Evolutionary conservation across 2,329 filamentous ascomycete species (phyloP).

Genomic region (Penicillium sp.): DNA sequence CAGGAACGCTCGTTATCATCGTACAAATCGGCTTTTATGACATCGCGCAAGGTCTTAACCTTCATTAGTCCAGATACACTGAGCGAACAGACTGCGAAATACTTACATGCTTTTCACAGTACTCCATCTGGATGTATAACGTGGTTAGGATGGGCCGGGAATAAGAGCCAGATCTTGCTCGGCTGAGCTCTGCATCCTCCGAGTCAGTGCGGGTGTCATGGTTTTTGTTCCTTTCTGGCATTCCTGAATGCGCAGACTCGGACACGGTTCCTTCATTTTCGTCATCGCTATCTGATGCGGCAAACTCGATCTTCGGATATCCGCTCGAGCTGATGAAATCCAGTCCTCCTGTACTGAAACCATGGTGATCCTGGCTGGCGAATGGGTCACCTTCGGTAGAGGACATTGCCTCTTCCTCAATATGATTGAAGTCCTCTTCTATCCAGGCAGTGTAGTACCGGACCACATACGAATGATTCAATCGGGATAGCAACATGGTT

Average conservation of each 20-base stretch:
- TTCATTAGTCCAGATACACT: constrained; percentile 1
- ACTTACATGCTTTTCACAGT: constrained; percentile 81
- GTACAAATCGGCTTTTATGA: constrained; percentile 72
- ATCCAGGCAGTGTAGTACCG: constrained; percentile 96
- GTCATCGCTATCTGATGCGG: constrained; percentile 50
- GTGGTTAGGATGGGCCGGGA: constrained; percentile 63
- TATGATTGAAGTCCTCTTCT: constrained; percentile 57
- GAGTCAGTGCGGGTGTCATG: constrained; percentile 14
- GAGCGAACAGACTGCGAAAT: not conserved
- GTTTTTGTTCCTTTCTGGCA: constrained; percentile 15
- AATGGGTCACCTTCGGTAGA: constrained; percentile 55
- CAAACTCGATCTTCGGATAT: constrained; percentile 73
- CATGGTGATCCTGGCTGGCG: constrained; percentile 26
- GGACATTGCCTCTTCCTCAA: constrained; percentile 43
- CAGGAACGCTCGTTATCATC: constrained; percentile 75
- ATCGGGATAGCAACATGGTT: constrained; percentile 81
- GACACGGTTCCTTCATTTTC: constrained; percentile 38
- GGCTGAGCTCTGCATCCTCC: constrained; percentile 32
- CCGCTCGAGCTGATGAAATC: constrained; percentile 91
- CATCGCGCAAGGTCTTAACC: constrained; percentile 71
- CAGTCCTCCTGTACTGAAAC: constrained; percentile 72
- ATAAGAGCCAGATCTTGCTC: constrained; percentile 47
- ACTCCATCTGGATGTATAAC: constrained; percentile 98
- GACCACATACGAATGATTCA: constrained; percentile 85
- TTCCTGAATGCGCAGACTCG: constrained; percentile 32